phyloP scores from a whole-genome alignment of 441 rosid genomes.

The Erysimum pusillum region DNA sequence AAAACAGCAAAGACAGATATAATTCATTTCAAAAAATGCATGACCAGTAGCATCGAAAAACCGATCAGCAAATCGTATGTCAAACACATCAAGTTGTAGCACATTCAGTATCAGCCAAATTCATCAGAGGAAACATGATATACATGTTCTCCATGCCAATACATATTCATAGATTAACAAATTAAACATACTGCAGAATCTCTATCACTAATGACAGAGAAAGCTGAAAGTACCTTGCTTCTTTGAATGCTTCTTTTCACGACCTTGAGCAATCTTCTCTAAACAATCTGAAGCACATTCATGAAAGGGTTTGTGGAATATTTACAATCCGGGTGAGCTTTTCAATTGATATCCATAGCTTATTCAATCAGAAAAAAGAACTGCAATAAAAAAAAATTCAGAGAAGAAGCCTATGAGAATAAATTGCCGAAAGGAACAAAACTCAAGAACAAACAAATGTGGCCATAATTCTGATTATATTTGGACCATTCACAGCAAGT shows the following conservation, averaged over 20 bases:
- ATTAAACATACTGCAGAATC: conserved; percentile 7
- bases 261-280: conserved; percentile 63
- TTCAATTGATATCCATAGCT: conserved; percentile 47
- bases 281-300: conserved; percentile 78
- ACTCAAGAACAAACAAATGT: neutral
- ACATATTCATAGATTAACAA: conserved; percentile 1
- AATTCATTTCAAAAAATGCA: conserved; percentile 39
- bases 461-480: too few species aligned
- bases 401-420: neutral
- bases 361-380: conserved; percentile 19
- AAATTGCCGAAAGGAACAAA: conserved; percentile 9
- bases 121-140: conserved; percentile 1
- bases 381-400: neutral
- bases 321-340: conserved; percentile 66
- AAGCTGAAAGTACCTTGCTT: conserved; percentile 55
- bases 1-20: conserved; percentile 1
- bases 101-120: neutral
- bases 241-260: conserved; percentile 57
- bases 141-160: neutral
- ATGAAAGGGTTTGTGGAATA: conserved; percentile 79
- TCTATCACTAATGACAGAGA: neutral
- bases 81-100: neutral
- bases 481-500: too few species aligned
- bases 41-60: neutral
- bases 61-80: neutral